phyloP scores from a whole-genome alignment of 306 rosid genomes.

The Malus orientalis region DNA sequence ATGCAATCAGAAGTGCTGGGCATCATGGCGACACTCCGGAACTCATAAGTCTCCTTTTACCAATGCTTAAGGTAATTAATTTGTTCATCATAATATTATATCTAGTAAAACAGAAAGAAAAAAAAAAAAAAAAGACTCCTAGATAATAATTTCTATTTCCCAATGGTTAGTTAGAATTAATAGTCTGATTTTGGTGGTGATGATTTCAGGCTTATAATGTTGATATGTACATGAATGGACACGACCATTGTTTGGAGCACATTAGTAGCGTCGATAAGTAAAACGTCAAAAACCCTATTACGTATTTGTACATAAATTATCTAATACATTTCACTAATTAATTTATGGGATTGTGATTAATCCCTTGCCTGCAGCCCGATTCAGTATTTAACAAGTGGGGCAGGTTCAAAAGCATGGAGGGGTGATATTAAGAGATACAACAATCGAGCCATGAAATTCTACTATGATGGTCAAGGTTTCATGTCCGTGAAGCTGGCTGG shows the following conservation, averaged over 20 bases:
- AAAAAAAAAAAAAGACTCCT: too few relatives aligned
- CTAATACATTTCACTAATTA: not conserved
- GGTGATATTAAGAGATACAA: slow-evolving; percentile 30
- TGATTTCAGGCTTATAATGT: slow-evolving; percentile 52
- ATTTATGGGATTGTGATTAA: not conserved
- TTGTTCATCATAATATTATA: not conserved
- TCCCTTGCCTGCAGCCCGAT: slow-evolving; percentile 34
- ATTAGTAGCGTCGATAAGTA: slow-evolving; percentile 54
- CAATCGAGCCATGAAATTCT: slow-evolving; percentile 43
- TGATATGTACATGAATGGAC: slow-evolving; percentile 79
- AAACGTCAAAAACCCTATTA: not conserved
- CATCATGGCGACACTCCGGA: slow-evolving; percentile 64
- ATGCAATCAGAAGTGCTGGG: slow-evolving; percentile 60
- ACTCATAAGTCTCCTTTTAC: slow-evolving; percentile 49
- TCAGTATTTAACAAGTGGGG: slow-evolving; percentile 77
- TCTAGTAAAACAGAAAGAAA: too few relatives aligned
- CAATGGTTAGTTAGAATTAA: not conserved
- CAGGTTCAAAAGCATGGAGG: slow-evolving; percentile 86
- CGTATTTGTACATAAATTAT: not conserved
- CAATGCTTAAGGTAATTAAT: slow-evolving; percentile 53
- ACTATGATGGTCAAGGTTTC: slow-evolving; percentile 86
- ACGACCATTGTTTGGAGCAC: slow-evolving; percentile 80
- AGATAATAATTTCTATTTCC: too few relatives aligned
- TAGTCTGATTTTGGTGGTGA: not conserved
- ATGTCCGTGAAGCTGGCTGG: slow-evolving; percentile 45